Percentiles rank a stretch among this genome's conserved stretches.
Conservation (phyloP, 108 stramenopile species). For the Skeletonema menzelii region DNA sequence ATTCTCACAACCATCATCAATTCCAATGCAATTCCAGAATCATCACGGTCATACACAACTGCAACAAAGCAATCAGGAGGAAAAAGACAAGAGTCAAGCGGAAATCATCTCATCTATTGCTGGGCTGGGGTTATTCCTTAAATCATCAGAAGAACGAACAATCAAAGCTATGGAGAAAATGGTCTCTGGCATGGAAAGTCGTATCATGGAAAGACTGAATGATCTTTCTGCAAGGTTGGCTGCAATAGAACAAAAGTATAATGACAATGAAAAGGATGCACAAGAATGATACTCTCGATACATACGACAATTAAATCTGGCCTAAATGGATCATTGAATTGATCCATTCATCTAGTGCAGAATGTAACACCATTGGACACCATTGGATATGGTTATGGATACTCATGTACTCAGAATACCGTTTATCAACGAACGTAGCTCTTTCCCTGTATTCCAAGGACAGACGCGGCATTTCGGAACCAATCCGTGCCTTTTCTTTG, state of each 20-base stretch:
- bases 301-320: no score
- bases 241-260: constrained; percentile 19
- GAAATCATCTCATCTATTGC: constrained; percentile 40
- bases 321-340: no score
- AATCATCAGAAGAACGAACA: constrained; percentile 37
- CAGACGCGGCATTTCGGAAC: constrained; percentile 26
- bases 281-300: no score
- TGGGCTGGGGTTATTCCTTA: constrained; percentile 42
- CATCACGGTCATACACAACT: background rate
- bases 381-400: background rate
- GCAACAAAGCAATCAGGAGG: constrained; percentile 5
- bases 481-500: constrained; percentile 11
- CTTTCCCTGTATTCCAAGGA: constrained; percentile 29
- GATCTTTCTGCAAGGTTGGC: constrained; percentile 17
- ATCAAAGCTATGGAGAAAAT: constrained; percentile 17
- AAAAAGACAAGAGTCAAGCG: constrained; percentile 24
- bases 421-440: constrained; percentile 16
- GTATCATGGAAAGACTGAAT: constrained; percentile 23
- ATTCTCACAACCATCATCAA: background rate
- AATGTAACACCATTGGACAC: no score
- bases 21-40: background rate
- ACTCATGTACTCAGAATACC: constrained; percentile 8
- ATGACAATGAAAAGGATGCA: background rate
- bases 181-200: constrained; percentile 26
- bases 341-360: no score